These are phyloP conservation scores for Penicillium coprophilum DNA, from an alignment of 495 filamentous ascomycete species.

Conservation along the genomic window DNA sequence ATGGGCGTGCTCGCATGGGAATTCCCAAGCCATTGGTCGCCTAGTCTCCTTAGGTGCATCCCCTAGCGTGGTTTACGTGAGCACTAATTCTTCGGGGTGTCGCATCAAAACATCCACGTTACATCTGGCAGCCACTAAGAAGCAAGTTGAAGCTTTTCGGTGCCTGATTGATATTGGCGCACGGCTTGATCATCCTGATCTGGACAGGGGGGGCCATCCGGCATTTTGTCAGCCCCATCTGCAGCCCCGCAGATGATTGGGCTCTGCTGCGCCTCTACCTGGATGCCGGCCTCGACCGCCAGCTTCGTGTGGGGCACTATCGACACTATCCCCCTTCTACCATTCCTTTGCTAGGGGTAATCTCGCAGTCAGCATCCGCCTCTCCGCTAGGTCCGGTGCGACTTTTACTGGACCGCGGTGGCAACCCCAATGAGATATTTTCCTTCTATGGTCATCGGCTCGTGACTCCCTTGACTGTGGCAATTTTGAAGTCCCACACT, in stretches of 20 bases:
- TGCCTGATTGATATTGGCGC: neutral
- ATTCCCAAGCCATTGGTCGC: constrained; percentile 1
- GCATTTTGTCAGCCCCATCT: neutral
- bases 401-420: constrained; percentile 1
- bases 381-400: constrained; percentile 2
- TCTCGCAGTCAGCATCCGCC: neutral
- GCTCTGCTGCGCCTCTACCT: constrained; percentile 2
- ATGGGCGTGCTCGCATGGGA: constrained; percentile 3
- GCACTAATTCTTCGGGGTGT: neutral
- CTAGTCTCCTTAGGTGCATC: constrained; percentile 3
- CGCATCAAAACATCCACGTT: neutral
- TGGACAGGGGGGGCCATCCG: neutral
- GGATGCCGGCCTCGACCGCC: constrained; percentile 1
- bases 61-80: constrained; percentile 1
- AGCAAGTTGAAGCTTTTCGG: neutral
- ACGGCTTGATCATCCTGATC: neutral
- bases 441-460: constrained; percentile 1
- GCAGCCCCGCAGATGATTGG: constrained; percentile 1
- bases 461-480: constrained; percentile 2
- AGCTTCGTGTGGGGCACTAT: neutral
- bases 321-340: neutral
- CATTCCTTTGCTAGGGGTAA: neutral
- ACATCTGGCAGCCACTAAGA: neutral
- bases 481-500: neutral
- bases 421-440: constrained; percentile 3